Base-by-base conservation (phyloP, 2,329 filamentous ascomycete species). In the Xylaria multiplex region DNA sequence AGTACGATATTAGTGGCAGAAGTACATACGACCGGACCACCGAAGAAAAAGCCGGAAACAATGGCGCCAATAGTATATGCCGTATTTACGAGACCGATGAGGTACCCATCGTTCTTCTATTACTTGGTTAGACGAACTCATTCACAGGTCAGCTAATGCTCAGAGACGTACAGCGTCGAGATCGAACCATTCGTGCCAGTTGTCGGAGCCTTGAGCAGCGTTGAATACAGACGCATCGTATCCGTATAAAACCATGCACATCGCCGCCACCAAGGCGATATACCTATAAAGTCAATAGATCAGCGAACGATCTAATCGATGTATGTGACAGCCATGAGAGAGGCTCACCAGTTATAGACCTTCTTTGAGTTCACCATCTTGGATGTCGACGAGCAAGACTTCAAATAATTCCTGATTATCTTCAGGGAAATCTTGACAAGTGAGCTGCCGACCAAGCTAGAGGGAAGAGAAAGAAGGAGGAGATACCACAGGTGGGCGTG, bases 171-270 rank as follows among this genome's bases (percentile, higher is more conserved):
- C 77, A 7, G 74, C 60, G 64, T 83, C 75, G 55, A 84, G 74
- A 71, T 89, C 81, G 77, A 91, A 91, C 79, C 85, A 92, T 19
- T 79, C 80, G 13, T 88, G 79, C 90, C 90, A 92, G 75, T 91
- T 85, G 14, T 86, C 77, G 1, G 88, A 91, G 37, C 86, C 88
- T 77, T 91, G 90, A 6, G 91, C 85, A 5, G 89, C 88, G 76
- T 92, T 92, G 82, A 89, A 92, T 53, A 91, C 89, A 43, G 88
- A 90, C 1, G 90, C 89, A 83, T 92, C 90, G 75, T 92, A 92
- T 64, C 90, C 90, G 75, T 91, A 92, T 50, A 92, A 82, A 24
- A 91, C 88, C 90, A 92, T 92, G 77, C 88, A 91, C 76, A 88
- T 88, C 73, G 90, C 89, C 63, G 90, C 90, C 70, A 91, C 87